phyloP scores from a whole-genome alignment of 805 yeast species.

The Candida nitratophila region DNA sequence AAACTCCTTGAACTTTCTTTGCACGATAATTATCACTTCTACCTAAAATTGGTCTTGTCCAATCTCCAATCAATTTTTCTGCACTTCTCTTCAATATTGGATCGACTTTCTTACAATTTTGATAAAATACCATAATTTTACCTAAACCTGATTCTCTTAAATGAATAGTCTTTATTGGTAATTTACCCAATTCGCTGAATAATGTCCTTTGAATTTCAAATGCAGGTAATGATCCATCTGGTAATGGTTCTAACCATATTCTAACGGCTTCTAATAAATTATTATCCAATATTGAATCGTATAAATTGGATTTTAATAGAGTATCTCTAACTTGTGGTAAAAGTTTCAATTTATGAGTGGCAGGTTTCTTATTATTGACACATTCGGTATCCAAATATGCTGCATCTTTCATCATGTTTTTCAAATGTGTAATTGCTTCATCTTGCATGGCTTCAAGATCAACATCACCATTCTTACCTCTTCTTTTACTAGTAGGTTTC shows the following conservation, averaged over 20 bases:
- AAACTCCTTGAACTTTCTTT: constrained; percentile 60
- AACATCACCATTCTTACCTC: constrained; percentile 70
- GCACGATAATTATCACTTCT: constrained; percentile 92
- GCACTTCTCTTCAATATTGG: constrained; percentile 80
- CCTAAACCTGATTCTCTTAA: constrained; percentile 92
- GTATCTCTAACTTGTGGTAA: constrained; percentile 73
- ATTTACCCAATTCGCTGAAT: constrained; percentile 60
- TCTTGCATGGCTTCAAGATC: constrained; percentile 95
- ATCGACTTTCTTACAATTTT: constrained; percentile 84
- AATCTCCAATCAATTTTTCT: constrained; percentile 86
- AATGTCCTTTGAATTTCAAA: constrained; percentile 90
- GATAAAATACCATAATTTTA: constrained; percentile 88
- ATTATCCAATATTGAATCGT: constrained; percentile 90
- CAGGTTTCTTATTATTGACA: constrained; percentile 56
- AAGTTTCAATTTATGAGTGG: constrained; percentile 69
- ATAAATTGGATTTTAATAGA: constrained; percentile 73
- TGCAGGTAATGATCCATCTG: constrained; percentile 97
- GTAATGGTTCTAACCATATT: constrained; percentile 96
- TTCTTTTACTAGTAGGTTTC: constrained; percentile 44
- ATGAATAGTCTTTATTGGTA: constrained; percentile 95
- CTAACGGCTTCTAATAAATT: constrained; percentile 88
- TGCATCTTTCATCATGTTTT: constrained; percentile 84
- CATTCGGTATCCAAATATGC: constrained; percentile 65
- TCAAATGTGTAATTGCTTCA: constrained; percentile 73
- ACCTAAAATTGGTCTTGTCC: constrained; percentile 98